Evolutionary conservation across 1,284 basidiomycete species (phyloP).

Genomic region (Xanthoconium separans): DNA sequence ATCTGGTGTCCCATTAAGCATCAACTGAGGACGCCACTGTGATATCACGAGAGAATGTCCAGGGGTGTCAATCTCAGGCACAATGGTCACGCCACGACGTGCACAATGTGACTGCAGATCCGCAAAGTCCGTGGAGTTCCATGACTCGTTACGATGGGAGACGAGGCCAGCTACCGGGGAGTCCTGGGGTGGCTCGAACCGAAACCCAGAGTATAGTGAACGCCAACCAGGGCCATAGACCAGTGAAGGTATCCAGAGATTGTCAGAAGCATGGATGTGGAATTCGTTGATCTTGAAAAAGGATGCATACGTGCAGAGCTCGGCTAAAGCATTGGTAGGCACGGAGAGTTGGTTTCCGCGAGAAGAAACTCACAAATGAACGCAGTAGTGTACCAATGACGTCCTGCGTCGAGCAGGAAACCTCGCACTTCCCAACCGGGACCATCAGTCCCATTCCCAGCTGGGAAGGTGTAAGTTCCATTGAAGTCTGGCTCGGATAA

Average conservation of each 20-base stretch:
- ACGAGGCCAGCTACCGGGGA: constrained; percentile 32
- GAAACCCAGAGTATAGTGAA: constrained; percentile 37
- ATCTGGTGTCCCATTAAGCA: constrained; percentile 32
- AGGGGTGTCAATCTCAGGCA: constrained; percentile 41
- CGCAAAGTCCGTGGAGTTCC: constrained; percentile 28
- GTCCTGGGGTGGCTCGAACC: constrained; percentile 32
- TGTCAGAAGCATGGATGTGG: constrained; percentile 38
- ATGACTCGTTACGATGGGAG: constrained; percentile 35
- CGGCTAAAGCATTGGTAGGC: constrained; percentile 22
- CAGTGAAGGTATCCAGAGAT: constrained; percentile 34
- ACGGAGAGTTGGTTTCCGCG: not conserved
- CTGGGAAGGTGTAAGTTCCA: constrained; percentile 20
- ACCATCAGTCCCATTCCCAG: constrained; percentile 34
- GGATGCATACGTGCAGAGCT: constrained; percentile 39
- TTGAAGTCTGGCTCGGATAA: constrained; percentile 16
- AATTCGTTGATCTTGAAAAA: constrained; percentile 40
- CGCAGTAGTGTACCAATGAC: constrained; percentile 35
- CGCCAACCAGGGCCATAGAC: constrained; percentile 33
- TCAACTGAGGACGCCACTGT: constrained; percentile 38
- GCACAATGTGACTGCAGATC: constrained; percentile 35
- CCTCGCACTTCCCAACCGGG: constrained; percentile 41
- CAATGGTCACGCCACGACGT: constrained; percentile 31
- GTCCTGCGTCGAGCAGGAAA: constrained; percentile 40
- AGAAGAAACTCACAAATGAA: constrained; percentile 30
- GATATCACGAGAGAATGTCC: constrained; percentile 38